Conservation (phyloP, 768 basidiomycete species). For the Tulasnella sp. region DNA sequence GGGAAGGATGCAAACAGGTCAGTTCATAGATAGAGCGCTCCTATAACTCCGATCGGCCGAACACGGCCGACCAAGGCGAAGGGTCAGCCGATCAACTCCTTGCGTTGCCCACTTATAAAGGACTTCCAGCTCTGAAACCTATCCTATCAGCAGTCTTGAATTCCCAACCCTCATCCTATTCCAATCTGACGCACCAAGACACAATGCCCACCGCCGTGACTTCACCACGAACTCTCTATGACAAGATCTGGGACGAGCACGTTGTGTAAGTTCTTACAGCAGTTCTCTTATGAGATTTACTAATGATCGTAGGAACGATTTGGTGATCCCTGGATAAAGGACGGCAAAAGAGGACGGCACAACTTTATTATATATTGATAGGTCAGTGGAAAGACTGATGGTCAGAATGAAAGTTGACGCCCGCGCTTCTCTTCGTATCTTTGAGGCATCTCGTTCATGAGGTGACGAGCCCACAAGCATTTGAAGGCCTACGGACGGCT, state of each 20-base stretch:
- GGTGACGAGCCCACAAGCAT: slow-evolving; percentile 90
- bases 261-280: slow-evolving; percentile 66
- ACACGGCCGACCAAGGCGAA: neutral
- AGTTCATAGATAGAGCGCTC: neutral
- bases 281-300: neutral
- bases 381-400: slow-evolving; percentile 33
- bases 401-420: neutral
- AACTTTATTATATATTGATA: slow-evolving; percentile 74
- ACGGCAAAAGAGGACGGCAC: slow-evolving; percentile 64
- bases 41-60: neutral
- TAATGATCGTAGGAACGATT: no score
- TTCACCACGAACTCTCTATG: slow-evolving; percentile 81
- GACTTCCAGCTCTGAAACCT: no score
- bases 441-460: slow-evolving; percentile 64
- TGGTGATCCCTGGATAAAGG: slow-evolving; percentile 30
- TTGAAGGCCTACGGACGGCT: slow-evolving; percentile 77
- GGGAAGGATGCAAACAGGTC: no score
- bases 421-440: neutral
- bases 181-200: neutral
- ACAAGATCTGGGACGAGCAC: slow-evolving; percentile 98
- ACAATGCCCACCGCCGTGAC: slow-evolving; percentile 46
- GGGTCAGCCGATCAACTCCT: neutral
- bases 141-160: neutral
- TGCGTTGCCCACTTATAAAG: neutral
- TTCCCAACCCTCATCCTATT: slow-evolving; percentile 1